These are phyloP conservation scores for Paramecium caudatum DNA, from an alignment of 73 alveolate species.

Conservation along the genomic window DNA sequence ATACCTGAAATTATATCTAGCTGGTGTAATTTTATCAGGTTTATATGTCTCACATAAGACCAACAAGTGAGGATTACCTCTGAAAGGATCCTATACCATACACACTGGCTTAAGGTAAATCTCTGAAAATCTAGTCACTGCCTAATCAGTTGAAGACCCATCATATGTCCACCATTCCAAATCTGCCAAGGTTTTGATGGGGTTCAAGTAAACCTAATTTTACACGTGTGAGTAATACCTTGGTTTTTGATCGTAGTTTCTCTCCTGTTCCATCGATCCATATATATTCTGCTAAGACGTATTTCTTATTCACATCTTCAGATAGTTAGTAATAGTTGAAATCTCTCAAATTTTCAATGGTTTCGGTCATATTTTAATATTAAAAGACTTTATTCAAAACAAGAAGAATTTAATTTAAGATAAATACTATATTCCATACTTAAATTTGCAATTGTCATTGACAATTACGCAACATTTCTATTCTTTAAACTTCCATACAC, in stretches of 20 bases:
- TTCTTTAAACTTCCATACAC: no score
- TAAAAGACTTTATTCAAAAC: no score
- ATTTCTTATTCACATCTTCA: neutral
- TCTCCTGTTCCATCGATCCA: conserved; percentile 92
- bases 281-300: conserved; percentile 83
- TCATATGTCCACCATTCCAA: conserved; percentile 96
- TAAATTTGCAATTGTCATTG: no score
- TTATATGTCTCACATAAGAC: conserved; percentile 91
- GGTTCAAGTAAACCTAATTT: conserved; percentile 64
- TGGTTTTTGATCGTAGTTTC: conserved; percentile 84
- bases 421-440: no score
- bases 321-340: conserved; percentile 67
- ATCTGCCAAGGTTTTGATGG: conserved; percentile 75
- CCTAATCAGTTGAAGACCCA: conserved; percentile 94
- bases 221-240: conserved; percentile 7
- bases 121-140: conserved; percentile 92
- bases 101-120: conserved; percentile 91
- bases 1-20: conserved; percentile 91
- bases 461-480: no score
- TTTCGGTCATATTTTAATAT: conserved; percentile 36
- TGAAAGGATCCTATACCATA: conserved; percentile 92
- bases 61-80: conserved; percentile 86
- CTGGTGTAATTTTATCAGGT: conserved; percentile 90
- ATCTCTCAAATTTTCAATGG: conserved; percentile 66
- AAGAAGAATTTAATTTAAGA: no score